These are phyloP conservation scores for Penicillium tannophilum DNA, from an alignment of 495 filamentous ascomycete species.

Conservation along the genomic window DNA sequence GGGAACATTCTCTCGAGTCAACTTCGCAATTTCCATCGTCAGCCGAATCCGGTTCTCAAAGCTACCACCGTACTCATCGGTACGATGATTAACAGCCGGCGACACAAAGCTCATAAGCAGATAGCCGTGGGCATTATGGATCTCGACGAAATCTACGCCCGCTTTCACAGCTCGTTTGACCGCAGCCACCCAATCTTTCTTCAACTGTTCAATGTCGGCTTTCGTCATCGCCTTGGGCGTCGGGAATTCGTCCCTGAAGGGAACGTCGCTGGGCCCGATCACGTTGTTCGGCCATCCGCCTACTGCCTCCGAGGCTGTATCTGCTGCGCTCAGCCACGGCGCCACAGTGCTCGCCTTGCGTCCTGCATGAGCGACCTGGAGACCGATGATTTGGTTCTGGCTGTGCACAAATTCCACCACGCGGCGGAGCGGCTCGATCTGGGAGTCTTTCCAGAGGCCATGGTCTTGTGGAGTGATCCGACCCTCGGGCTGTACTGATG, in stretches of 20 bases:
- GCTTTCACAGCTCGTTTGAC: constrained; percentile 57
- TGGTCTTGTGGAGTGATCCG: constrained; percentile 70
- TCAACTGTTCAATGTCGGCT: constrained; percentile 59
- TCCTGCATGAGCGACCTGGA: constrained; percentile 73
- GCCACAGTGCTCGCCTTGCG: constrained; percentile 72
- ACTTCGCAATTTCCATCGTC: constrained; percentile 56
- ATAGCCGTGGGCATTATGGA: constrained; percentile 65
- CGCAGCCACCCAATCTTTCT: constrained; percentile 55
- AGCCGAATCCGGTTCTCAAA: constrained; percentile 64
- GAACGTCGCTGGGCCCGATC: constrained; percentile 51
- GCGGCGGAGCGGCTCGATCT: constrained; percentile 59
- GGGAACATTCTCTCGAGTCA: constrained; percentile 56
- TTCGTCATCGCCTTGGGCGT: constrained; percentile 55
- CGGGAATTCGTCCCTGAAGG: constrained; percentile 52
- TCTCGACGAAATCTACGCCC: constrained; percentile 60
- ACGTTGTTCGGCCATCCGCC: constrained; percentile 66
- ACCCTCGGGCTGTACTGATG: constrained; percentile 63
- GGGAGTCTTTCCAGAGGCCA: constrained; percentile 71
- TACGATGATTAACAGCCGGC: constrained; percentile 60
- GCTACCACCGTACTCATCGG: constrained; percentile 62
- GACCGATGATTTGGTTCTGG: constrained; percentile 63
- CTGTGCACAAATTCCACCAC: constrained; percentile 67
- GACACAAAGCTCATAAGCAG: constrained; percentile 64
- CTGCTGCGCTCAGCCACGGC: constrained; percentile 57
- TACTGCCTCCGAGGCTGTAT: constrained; percentile 52